Conservation (phyloP, 1,139 yeast species). For the Taiozyma sp. region DNA sequence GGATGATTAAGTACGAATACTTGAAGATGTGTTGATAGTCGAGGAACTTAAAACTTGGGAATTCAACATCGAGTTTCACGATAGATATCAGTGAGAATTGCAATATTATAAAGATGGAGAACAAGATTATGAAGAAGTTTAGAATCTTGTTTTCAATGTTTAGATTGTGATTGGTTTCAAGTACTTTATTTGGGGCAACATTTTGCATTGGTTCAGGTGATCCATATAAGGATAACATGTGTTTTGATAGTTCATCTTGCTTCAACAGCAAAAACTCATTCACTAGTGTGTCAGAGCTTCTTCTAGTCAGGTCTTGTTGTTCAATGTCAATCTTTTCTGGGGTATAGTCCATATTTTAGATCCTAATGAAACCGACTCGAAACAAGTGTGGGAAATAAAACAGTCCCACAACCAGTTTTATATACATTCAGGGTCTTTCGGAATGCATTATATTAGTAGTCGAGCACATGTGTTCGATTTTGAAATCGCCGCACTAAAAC, state of each 20-base stretch:
- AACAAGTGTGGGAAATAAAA: neutral
- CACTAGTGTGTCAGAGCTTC: constrained; percentile 8
- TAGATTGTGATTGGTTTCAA: constrained; percentile 12
- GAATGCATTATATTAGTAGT: no score
- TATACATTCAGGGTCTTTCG: no score
- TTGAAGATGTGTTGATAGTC: constrained; percentile 9
- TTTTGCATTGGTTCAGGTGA: constrained; percentile 5
- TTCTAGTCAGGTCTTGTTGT: constrained; percentile 1
- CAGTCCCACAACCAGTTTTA: no score
- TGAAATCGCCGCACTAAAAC: no score
- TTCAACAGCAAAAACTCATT: constrained; percentile 12
- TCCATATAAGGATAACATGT: constrained; percentile 12
- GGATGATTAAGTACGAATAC: constrained; percentile 11
- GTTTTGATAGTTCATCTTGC: constrained; percentile 11
- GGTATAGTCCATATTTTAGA: neutral
- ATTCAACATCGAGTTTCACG: constrained; percentile 12
- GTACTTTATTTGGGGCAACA: constrained; percentile 11
- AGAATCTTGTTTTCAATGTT: constrained; percentile 18
- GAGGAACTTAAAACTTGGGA: constrained; percentile 4
- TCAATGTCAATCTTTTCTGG: neutral
- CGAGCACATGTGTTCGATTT: no score
- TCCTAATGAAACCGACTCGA: neutral
- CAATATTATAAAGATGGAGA: constrained; percentile 13
- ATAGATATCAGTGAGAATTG: constrained; percentile 15
- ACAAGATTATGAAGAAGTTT: constrained; percentile 15